Conservation (phyloP, 805 yeast genomes). For the Pichia deserticola region DNA sequence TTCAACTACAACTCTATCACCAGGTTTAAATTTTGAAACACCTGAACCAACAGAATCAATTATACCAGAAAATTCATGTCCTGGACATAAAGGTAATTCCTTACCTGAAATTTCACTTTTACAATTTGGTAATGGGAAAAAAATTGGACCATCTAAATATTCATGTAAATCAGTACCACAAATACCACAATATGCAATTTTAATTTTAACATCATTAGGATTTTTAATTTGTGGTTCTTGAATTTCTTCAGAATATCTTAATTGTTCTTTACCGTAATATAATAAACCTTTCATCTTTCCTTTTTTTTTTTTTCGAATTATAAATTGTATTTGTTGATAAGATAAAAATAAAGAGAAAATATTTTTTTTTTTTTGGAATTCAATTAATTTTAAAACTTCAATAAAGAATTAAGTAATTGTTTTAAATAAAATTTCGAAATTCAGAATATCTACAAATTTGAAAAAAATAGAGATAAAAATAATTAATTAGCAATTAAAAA, state of each 20-base stretch:
- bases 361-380: too few relatives aligned
- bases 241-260: conserved; percentile 33
- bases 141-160: conserved; percentile 51
- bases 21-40: conserved; percentile 37
- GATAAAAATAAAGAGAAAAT: too few relatives aligned
- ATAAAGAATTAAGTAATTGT: too few relatives aligned
- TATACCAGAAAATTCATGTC: conserved; percentile 26
- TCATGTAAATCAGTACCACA: conserved; percentile 61
- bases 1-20: conserved; percentile 58
- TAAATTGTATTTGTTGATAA: too few relatives aligned
- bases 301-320: background rate
- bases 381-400: too few relatives aligned
- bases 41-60: conserved; percentile 36
- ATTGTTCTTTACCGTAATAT: conserved; percentile 38
- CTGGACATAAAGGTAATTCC: conserved; percentile 31
- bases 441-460: too few relatives aligned
- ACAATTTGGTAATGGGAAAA: conserved; percentile 32
- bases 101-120: conserved; percentile 31
- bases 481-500: too few relatives aligned
- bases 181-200: conserved; percentile 46
- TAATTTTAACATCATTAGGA: conserved; percentile 25
- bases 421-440: too few relatives aligned
- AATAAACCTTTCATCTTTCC: conserved; percentile 40
- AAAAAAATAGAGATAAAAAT: too few relatives aligned
- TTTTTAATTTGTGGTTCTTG: conserved; percentile 20